These are phyloP conservation scores for Tolypocladium pustulatum DNA, from an alignment of 2,329 filamentous ascomycete genomes.

Conservation along the genomic window DNA sequence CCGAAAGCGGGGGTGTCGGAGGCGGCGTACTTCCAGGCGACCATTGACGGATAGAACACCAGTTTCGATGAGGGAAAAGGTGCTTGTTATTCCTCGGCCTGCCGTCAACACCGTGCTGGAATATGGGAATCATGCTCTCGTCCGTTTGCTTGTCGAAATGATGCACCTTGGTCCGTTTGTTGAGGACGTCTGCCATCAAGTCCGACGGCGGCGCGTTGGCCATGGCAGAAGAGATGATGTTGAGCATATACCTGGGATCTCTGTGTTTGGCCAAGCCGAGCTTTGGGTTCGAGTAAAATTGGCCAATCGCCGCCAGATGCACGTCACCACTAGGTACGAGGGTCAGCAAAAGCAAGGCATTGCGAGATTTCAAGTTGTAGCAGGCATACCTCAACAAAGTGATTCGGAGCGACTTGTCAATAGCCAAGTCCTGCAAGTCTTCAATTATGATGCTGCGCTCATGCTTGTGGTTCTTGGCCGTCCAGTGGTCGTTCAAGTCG, in stretches of 20 bases:
- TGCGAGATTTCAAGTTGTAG: no score
- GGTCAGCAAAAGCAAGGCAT: neutral
- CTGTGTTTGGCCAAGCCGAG: slow-evolving; percentile 70
- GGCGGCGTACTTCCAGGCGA: slow-evolving; percentile 66
- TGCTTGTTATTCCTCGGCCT: slow-evolving; percentile 86
- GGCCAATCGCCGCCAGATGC: slow-evolving; percentile 81
- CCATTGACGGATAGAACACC: slow-evolving; percentile 87
- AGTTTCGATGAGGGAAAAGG: slow-evolving; percentile 82
- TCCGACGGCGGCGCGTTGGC: slow-evolving; percentile 85
- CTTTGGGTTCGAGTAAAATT: slow-evolving; percentile 90
- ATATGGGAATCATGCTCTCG: slow-evolving; percentile 93
- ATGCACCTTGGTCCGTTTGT: slow-evolving; percentile 79
- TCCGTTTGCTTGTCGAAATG: slow-evolving; percentile 70
- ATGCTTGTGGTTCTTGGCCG: slow-evolving; percentile 83
- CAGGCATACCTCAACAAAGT: slow-evolving; percentile 64
- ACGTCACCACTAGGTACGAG: slow-evolving; percentile 63
- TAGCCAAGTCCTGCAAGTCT: slow-evolving; percentile 85
- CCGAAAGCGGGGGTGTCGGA: slow-evolving; percentile 48
- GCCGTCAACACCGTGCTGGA: slow-evolving; percentile 78
- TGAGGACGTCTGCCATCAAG: slow-evolving; percentile 80
- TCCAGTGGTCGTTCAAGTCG: slow-evolving; percentile 95
- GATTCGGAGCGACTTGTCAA: slow-evolving; percentile 81
- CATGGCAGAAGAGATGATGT: slow-evolving; percentile 88
- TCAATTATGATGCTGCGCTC: slow-evolving; percentile 82
- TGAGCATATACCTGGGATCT: slow-evolving; percentile 95